Base-by-base conservation (phyloP, 23 red algal genomes). In the Rhodosorus marinus region DNA sequence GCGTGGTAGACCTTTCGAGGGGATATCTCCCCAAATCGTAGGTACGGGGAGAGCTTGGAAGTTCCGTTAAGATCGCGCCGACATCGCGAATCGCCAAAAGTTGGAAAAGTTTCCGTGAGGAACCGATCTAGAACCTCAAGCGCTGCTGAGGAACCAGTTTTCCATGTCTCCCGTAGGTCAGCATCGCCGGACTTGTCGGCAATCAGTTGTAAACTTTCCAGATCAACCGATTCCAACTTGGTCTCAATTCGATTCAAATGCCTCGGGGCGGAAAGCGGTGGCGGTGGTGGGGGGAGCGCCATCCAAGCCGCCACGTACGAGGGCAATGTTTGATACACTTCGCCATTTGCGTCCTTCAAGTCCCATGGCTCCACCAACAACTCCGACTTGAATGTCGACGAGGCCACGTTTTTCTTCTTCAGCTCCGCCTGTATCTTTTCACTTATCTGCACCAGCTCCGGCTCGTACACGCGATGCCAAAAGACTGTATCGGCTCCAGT, bases 361-460 rank as follows among this genome's bases (percentile, higher is more conserved):
- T 98, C 90, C 90, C 90, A 98, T 17, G 90, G 90, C 35, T 98
- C 90, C n/a, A 98, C 90, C 15, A 98, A 49, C 17, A 98, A 34
- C 48, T 98, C 90, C 5, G 90, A 67, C 43, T 98, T 98, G 60
- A 98, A 98, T 24, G 71, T 77, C 51, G 76, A 79, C 24, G 72
- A 72, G 27, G 67, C 68, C 29, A 80, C 54, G 25, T 70, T 75
- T 22, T 56, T 48, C 20, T 43, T 33, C 9, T 46, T 34, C 34
- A 80, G 72, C 45, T 74, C 66, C 17, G 33, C 43, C 7, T 75
- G 73, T 2, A 92, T 26, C 29, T 74, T 58, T 54, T 98, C 90
- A 32, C 86, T 80, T 3, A 64, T 51, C 27, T 42, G 57, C 9
- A 83, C 52, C 26, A 86, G 23, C 5, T 70, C 28, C 8, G 90